Conservation (phyloP, 2,329 filamentous ascomycete genomes). For the Penicillium polonicum region DNA sequence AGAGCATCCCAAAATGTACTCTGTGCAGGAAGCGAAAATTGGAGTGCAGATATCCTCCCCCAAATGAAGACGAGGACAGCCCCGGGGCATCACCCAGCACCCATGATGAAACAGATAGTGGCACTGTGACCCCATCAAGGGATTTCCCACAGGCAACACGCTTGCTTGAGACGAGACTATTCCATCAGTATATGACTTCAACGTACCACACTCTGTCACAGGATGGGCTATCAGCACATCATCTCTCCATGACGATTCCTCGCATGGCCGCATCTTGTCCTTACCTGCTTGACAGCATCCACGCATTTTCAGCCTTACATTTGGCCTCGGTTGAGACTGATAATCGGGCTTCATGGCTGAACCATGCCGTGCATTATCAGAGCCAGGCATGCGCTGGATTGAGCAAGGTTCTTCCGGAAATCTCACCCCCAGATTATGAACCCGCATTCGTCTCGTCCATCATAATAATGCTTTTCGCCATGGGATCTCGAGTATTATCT, state of each 20-base stretch:
- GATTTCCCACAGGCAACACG: slow-evolving; percentile 23
- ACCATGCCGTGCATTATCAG: slow-evolving; percentile 40
- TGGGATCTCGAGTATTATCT: slow-evolving; percentile 32
- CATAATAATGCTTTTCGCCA: slow-evolving; percentile 41
- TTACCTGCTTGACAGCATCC: slow-evolving; percentile 46
- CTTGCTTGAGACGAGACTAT: slow-evolving; percentile 38
- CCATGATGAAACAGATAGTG: slow-evolving; percentile 21
- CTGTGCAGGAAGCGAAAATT: slow-evolving; percentile 40
- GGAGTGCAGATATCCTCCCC: slow-evolving; percentile 36
- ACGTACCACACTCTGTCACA: slow-evolving; percentile 36
- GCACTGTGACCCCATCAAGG: slow-evolving; percentile 7
- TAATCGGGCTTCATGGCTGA: slow-evolving; percentile 32
- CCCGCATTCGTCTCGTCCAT: slow-evolving; percentile 44
- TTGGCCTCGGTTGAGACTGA: slow-evolving; percentile 40
- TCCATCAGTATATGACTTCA: slow-evolving; percentile 41
- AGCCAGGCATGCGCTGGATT: slow-evolving; percentile 36
- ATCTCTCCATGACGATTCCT: slow-evolving; percentile 37
- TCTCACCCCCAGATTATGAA: slow-evolving; percentile 44
- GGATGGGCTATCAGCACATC: slow-evolving; percentile 31
- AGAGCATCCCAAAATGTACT: slow-evolving; percentile 36
- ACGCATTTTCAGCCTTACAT: slow-evolving; percentile 48
- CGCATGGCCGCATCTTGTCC: slow-evolving; percentile 43
- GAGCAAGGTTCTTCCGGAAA: slow-evolving; percentile 35
- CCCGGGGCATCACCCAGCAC: slow-evolving; percentile 21
- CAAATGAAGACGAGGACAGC: slow-evolving; percentile 26